Evolutionary conservation across 352 stramenopile genomes (phyloP).

Genomic region (Globisporangium parvum): DNA sequence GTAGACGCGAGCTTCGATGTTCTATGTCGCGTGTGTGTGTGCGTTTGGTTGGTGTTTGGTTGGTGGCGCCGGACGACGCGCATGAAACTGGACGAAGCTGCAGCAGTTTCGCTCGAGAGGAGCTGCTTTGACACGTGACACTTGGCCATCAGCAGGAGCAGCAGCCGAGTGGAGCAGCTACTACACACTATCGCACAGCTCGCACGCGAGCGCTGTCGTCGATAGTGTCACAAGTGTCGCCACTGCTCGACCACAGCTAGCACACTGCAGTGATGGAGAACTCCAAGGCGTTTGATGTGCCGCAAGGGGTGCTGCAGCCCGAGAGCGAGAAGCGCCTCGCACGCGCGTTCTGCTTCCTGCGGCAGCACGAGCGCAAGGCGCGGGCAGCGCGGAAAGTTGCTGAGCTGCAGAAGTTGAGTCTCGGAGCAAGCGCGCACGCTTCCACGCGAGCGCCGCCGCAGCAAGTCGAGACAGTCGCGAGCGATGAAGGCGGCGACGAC

Average conservation of each 20-base stretch:
- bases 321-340: constrained; percentile 41
- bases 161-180: too few relatives aligned
- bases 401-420: constrained; percentile 24
- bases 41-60: too few relatives aligned
- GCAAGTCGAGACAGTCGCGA: background rate
- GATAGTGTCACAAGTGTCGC: background rate
- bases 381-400: constrained; percentile 25
- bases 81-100: too few relatives aligned
- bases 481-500: constrained; percentile 3
- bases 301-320: constrained; percentile 22
- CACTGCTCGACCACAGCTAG: background rate
- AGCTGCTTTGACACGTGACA: too few relatives aligned
- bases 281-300: constrained; percentile 14
- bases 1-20: too few relatives aligned
- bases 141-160: too few relatives aligned
- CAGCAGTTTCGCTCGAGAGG: too few relatives aligned
- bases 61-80: too few relatives aligned
- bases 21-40: too few relatives aligned
- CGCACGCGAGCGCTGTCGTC: background rate
- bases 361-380: constrained; percentile 53
- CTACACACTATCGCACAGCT: too few relatives aligned
- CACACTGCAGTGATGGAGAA: constrained; percentile 11
- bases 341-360: constrained; percentile 46
- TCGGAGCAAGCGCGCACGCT: constrained; percentile 1
- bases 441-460: background rate